Evolutionary conservation across 2,329 filamentous ascomycete genomes (phyloP).

Genomic region (Sarocladium kiliense): DNA sequence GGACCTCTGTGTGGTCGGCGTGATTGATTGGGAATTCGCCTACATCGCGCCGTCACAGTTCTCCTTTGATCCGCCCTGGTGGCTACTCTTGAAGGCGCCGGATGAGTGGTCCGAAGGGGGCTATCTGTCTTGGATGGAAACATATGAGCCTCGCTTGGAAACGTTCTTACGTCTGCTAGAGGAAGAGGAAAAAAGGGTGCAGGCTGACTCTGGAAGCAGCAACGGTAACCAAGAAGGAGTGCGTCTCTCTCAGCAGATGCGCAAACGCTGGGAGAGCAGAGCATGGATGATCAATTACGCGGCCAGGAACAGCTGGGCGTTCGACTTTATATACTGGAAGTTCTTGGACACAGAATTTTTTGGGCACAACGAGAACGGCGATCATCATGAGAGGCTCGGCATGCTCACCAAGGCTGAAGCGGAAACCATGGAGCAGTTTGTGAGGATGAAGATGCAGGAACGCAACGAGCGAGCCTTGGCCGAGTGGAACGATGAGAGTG

Average conservation of each 20-base stretch:
- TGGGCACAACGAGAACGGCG: conserved; percentile 14
- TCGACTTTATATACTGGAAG: conserved; percentile 32
- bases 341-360: conserved; percentile 29
- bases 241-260: conserved; percentile 27
- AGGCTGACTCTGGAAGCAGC: background rate
- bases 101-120: conserved; percentile 27
- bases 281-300: conserved; percentile 30
- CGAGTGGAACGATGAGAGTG: background rate
- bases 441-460: conserved; percentile 16
- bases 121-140: conserved; percentile 22
- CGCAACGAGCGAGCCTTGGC: background rate
- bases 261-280: conserved; percentile 28
- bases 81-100: conserved; percentile 27
- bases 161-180: conserved; percentile 27
- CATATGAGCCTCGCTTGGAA: conserved; percentile 25
- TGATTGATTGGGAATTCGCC: conserved; percentile 37
- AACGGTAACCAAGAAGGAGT: background rate
- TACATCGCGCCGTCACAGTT: conserved; percentile 30
- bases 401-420: conserved; percentile 20
- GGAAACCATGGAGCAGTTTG: conserved; percentile 24
- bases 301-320: conserved; percentile 30
- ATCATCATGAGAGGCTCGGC: background rate
- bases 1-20: conserved; percentile 21
- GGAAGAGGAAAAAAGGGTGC: background rate
- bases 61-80: conserved; percentile 30